These are phyloP conservation scores for Amanita pallidorosea DNA, from an alignment of 768 basidiomycete genomes.

Conservation along the genomic window DNA sequence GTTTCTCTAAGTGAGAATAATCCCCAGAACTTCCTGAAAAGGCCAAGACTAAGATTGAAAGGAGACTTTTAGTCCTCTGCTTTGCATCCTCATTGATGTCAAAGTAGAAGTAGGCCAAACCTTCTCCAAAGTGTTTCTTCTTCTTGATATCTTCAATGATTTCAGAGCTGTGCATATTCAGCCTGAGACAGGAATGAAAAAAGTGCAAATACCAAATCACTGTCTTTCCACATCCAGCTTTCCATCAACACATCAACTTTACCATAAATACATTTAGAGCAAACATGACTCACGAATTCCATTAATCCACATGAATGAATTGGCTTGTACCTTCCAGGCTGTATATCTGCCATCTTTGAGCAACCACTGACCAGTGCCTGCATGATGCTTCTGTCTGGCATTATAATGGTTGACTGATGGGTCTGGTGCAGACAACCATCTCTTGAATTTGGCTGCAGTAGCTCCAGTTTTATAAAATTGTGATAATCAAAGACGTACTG, in stretches of 20 bases:
- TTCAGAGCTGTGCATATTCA: neutral
- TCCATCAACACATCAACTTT: neutral
- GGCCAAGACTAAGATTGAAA: too few relatives aligned
- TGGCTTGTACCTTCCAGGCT: slow-evolving; percentile 8
- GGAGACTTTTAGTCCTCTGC: neutral
- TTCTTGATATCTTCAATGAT: neutral
- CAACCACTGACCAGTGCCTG: neutral
- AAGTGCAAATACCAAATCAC: neutral
- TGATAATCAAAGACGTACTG: too few relatives aligned
- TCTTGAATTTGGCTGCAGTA: too few relatives aligned
- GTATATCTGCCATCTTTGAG: neutral
- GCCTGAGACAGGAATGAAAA: neutral
- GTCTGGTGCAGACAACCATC: too few relatives aligned
- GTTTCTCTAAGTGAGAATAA: neutral
- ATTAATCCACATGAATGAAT: too few relatives aligned
- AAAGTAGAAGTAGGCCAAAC: slow-evolving; percentile 1
- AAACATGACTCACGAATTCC: too few relatives aligned
- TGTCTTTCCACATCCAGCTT: neutral
- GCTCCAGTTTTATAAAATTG: too few relatives aligned
- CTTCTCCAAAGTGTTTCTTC: neutral
- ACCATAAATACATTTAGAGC: neutral
- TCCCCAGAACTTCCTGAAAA: neutral
- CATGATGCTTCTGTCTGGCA: neutral
- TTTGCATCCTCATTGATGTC: neutral
- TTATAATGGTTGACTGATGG: neutral